Conservation (phyloP, 2,329 filamentous ascomycete genomes). For the Thermothelomyces thermophilus region DNA sequence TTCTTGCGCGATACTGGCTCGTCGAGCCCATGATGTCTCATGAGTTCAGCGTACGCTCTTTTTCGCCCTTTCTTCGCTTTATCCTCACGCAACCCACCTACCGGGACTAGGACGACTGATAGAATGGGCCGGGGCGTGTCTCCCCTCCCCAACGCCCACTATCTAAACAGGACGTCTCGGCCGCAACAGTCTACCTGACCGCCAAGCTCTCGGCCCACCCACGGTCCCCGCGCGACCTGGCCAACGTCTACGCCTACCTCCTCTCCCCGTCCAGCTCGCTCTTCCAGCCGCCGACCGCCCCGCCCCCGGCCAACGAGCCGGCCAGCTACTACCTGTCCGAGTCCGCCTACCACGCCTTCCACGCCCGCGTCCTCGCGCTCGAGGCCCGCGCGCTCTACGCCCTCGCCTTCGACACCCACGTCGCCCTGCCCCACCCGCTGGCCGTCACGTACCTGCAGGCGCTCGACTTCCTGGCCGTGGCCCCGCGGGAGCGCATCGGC, state of each 20-base stretch:
- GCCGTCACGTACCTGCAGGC: slow-evolving; percentile 90
- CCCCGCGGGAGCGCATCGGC: slow-evolving; percentile 47
- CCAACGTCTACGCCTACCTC: slow-evolving; percentile 81
- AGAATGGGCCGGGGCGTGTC: no score
- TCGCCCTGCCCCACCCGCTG: slow-evolving; percentile 77
- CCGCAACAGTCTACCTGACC: slow-evolving; percentile 71
- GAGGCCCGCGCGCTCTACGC: slow-evolving; percentile 72
- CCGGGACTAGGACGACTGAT: no score
- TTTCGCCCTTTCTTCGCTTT: not conserved
- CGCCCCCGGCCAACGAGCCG: slow-evolving; percentile 36
- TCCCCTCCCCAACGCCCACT: not conserved
- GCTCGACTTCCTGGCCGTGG: slow-evolving; percentile 58
- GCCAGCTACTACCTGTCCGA: slow-evolving; percentile 65
- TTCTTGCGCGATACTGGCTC: slow-evolving; percentile 77
- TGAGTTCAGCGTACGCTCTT: slow-evolving; percentile 48
- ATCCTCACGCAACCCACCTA: not conserved
- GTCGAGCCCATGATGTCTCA: slow-evolving; percentile 47
- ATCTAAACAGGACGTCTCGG: slow-evolving; percentile 62
- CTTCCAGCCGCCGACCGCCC: slow-evolving; percentile 36
- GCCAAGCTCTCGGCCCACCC: slow-evolving; percentile 76
- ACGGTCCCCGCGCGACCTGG: slow-evolving; percentile 68
- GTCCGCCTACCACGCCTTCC: slow-evolving; percentile 59
- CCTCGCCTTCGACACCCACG: slow-evolving; percentile 76
- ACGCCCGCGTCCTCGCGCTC: slow-evolving; percentile 59
- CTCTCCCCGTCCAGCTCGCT: slow-evolving; percentile 54